A percentile compares a stretch with the other conserved stretches of the same genome.
Evolutionary conservation across 805 yeast species (phyloP).

Genomic region (Saccharomycopsis fermentans): DNA sequence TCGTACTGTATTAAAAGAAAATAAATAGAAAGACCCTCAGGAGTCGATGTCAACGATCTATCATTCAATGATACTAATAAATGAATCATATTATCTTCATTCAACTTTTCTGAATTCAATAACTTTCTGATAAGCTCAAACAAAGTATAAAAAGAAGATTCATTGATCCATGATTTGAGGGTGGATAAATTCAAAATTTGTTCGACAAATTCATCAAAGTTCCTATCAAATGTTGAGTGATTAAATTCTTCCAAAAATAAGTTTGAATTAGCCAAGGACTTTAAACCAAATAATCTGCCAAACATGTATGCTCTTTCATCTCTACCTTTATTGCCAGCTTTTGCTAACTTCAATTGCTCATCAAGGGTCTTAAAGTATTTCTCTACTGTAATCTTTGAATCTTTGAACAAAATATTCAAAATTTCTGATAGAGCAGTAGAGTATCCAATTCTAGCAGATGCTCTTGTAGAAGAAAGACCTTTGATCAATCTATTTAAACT

Average conservation of each 20-base stretch:
- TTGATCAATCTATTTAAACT: conserved; percentile 68
- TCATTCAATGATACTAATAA: conserved; percentile 39
- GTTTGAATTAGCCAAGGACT: conserved; percentile 54
- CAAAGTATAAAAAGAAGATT: conserved; percentile 65
- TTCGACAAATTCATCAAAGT: conserved; percentile 33
- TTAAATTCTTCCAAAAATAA: conserved; percentile 26
- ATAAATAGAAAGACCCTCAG: conserved; percentile 74
- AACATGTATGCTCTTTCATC: conserved; percentile 72
- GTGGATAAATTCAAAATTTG: conserved; percentile 47
- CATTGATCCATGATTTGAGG: conserved; percentile 76
- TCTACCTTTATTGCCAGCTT: conserved; percentile 55
- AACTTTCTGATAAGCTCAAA: conserved; percentile 35
- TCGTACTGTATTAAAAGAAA: conserved; percentile 35
- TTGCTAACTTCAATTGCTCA: conserved; percentile 29
- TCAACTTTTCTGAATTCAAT: neutral
- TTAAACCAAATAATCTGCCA: conserved; percentile 80
- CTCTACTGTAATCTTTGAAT: conserved; percentile 28
- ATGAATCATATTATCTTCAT: conserved; percentile 19
- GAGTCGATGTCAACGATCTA: conserved; percentile 47
- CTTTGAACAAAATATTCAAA: conserved; percentile 28
- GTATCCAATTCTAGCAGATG: conserved; percentile 78
- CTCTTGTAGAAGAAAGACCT: conserved; percentile 76
- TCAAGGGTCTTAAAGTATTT: conserved; percentile 29
- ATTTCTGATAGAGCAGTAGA: conserved; percentile 80
- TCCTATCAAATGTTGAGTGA: conserved; percentile 20